Base-by-base conservation (phyloP, 75 land plant genomes). In the Sequoiadendron giganteum region DNA sequence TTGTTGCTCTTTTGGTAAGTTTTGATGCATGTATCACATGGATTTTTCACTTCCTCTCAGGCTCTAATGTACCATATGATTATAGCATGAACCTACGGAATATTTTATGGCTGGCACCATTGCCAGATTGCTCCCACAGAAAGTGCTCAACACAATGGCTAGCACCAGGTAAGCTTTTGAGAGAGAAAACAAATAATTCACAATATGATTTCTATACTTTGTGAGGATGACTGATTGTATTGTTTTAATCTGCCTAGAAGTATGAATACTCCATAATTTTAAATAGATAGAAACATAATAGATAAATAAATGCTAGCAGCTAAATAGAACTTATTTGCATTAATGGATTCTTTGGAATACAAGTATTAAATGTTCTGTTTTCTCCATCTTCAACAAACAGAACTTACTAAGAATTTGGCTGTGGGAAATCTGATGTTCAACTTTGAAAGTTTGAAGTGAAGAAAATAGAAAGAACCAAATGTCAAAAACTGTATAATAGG, bases 81-180 rank as follows among this genome's bases (percentile, higher is more conserved):
- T 86, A 93, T 54, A 91, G 92, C 84, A 97, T 98, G 96, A 96
- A 97, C 87, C 88, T 98, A 85, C 90, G 99, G 43, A 98, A 98
- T 78, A 97, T 98, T 86, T 88, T 98, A n/a, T 98, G 99, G 99
- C 91, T 98, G 76, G 99, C 99, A 88, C 99, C 99, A 84, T 84
- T 97, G 89, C 97, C 99, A 49, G 89, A 91, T 86, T 90, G 90
- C 87, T 87, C 94, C n/a, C 80, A 87, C 34, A 89, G 91, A 81
- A 83, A 87, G 48, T 87, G 87, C 78, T 88, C 92, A 61, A 87
- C 65, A 75, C 86, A 88, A 52, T 98, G 99, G 96, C 84, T 93
- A 87, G 93, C 96, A 32, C 93, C 99, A 86, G 99, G 99, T 95
- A 90, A 32, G 32, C 43, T 85, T 73, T 45, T 45, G 47, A 21